Base-by-base conservation (phyloP, 176 grass and related monocot species). In the Canna indica region DNA sequence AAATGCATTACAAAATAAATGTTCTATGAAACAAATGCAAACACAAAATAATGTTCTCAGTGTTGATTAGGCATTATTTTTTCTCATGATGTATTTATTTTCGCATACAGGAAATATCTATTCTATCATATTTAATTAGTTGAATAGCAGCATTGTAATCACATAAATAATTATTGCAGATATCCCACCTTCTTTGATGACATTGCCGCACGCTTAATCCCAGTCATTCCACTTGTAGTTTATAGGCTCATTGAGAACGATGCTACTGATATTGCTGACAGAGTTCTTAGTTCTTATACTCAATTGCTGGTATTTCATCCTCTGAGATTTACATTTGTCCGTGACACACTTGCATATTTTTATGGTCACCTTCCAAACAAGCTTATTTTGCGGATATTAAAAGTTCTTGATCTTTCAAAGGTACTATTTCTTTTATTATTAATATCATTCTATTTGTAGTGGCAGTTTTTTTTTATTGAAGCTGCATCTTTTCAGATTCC, bases 311-410 rank as follows among this genome's bases (percentile, higher is more conserved):
- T 77, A 45, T 99, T 99, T 80, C 94, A 99, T 31, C 94, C 94
- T 33, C 77, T 99, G 52, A 90, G 88, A 67, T 99, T 99, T 85
- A 85, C 86, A 67, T 99, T 99, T 78, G 94, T 93, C 33, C 84
- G 94, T 63, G 89, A 99, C 81, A 93, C 91, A 76, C 94, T 99
- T 85, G 94, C 94, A 62, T 99, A 99, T 79, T 99, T 99, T 67
- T 99, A 99, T 80, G 86, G 80, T 67, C 46, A 90, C 75, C 94
- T 99, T 77, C 82, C 89, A 78, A 87, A 47, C 74, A 99, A 99
- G 78, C 53, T 99, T 72, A 84, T 99, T 79, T 64, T 90, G 53
- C 83, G 86, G 66, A 83, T 99, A 65, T 86, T 99, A 69, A 99
- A 88, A 45, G 70, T 90, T 39, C 82, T 99, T n/a, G 82, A 81